phyloP scores from a whole-genome alignment of 106 monocot genomes.

The Hemerocallis citrina region DNA sequence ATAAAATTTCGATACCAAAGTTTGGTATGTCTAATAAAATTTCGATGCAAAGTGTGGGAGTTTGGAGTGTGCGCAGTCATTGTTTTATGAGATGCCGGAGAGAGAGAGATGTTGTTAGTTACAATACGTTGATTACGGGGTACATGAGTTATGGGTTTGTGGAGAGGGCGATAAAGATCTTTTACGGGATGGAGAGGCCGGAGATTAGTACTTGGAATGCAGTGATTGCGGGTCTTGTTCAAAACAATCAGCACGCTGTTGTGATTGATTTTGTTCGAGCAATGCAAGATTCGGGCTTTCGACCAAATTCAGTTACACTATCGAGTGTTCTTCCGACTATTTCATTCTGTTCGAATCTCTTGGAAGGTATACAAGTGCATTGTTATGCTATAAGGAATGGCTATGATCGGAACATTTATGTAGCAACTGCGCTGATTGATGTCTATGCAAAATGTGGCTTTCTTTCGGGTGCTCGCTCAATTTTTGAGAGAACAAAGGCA shows the following conservation, averaged over 20 bases:
- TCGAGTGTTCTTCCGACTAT: constrained; percentile 29
- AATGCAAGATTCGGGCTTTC: constrained; percentile 29
- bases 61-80: constrained; percentile 20
- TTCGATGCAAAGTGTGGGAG: constrained; percentile 39
- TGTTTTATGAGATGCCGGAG: constrained; percentile 24
- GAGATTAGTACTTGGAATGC: constrained; percentile 36
- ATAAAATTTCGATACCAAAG: too few relatives aligned
- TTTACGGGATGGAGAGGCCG: constrained; percentile 7
- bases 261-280: constrained; percentile 9
- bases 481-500: constrained; percentile 12
- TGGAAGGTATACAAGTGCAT: constrained; percentile 27
- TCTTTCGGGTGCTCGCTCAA: constrained; percentile 16
- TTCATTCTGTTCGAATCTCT: constrained; percentile 28
- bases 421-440: constrained; percentile 34
- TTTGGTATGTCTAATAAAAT: too few relatives aligned
- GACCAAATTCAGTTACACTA: constrained; percentile 32
- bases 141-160: constrained; percentile 42
- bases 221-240: constrained; percentile 26
- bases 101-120: constrained; percentile 36
- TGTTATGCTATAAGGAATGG: constrained; percentile 28
- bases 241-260: constrained; percentile 16
- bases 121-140: constrained; percentile 32
- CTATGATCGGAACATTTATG: constrained; percentile 26
- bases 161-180: constrained; percentile 21
- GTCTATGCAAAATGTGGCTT: constrained; percentile 48